Base-by-base conservation (phyloP, 257 asterid genomes). In the Solanum clarkiae region DNA sequence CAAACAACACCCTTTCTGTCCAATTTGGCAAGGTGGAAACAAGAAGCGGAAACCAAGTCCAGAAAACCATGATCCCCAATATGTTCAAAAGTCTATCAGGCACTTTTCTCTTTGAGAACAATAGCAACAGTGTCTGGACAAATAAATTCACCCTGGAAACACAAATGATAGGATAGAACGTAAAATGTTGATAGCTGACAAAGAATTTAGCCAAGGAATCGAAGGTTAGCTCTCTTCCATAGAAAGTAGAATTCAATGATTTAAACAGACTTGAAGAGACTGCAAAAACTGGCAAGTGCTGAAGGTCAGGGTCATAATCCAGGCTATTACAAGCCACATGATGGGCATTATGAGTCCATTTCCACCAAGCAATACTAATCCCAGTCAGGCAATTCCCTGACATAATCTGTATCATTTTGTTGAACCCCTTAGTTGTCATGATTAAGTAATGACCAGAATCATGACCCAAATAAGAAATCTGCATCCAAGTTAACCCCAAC, bases 311-410 rank as follows among this genome's bases (percentile, higher is more conserved):
- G 47, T 95, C 99, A 54, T 95, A 85, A 84, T 95, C 98, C 16
- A 95, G 93, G 84, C 97, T 94, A 59, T 95, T 94, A 74, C 98
- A 93, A 1, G 98, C 88, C 0, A 92, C 84, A 55, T 96, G 99
- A 86, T 96, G 99, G 4, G 98, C 97, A 57, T 96, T 96, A 84
- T 96, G 99, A 0, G 98, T 96, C 99, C 98, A 95, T 68, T 94
- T 95, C 99, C 99, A 95, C 99, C 99, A 95, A 7, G 98, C 99
- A 65, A 95, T 95, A 89, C 99, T 95, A 83, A 95, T 95, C 8
- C 99, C 99, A 2, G 98, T 94, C 18, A 95, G 88, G 22, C 98
- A 96, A 86, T 96, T 96, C 0, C 99, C 99, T 0, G 98, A 83
- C 13, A 93, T 81, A 42, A 94, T 91, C 87, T 96, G 99, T 0